Percentiles rank a stretch among this genome's conserved stretches.
Evolutionary conservation across 192 early-diverging fungal species (phyloP).

Genomic region (Backusella australiensis): DNA sequence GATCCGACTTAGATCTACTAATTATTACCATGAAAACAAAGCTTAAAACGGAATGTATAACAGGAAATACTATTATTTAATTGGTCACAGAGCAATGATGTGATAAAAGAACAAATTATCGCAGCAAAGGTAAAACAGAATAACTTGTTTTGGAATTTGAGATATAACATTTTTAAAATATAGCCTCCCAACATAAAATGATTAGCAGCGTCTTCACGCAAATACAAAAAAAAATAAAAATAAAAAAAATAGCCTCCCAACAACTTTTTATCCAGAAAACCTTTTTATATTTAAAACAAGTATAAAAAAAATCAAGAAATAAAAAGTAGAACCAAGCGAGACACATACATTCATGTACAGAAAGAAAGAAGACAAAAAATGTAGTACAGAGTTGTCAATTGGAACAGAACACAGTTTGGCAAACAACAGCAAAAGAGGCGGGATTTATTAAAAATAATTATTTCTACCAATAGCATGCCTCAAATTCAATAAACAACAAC

Average conservation of each 20-base stretch:
- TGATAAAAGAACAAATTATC: constrained; percentile 3
- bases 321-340: too few species aligned
- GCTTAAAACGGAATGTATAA: background rate
- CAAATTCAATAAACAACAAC: background rate
- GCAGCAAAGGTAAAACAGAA: background rate
- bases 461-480: background rate
- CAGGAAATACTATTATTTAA: background rate
- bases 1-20: background rate
- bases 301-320: background rate
- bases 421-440: background rate
- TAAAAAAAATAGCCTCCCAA: background rate
- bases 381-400: background rate
- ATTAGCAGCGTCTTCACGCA: too few species aligned
- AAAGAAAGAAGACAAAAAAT: background rate
- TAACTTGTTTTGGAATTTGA: background rate
- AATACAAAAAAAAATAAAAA: too few species aligned
- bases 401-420: background rate
- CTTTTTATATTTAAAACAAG: background rate
- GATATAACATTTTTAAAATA: background rate
- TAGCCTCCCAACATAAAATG: background rate
- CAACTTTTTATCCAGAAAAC: background rate
- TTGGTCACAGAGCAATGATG: background rate
- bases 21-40: background rate
- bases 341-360: too few species aligned
- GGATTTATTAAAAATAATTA: background rate